Evolutionary conservation across 1,139 yeast genomes (phyloP).

Genomic region (Protomyces pachydermus): DNA sequence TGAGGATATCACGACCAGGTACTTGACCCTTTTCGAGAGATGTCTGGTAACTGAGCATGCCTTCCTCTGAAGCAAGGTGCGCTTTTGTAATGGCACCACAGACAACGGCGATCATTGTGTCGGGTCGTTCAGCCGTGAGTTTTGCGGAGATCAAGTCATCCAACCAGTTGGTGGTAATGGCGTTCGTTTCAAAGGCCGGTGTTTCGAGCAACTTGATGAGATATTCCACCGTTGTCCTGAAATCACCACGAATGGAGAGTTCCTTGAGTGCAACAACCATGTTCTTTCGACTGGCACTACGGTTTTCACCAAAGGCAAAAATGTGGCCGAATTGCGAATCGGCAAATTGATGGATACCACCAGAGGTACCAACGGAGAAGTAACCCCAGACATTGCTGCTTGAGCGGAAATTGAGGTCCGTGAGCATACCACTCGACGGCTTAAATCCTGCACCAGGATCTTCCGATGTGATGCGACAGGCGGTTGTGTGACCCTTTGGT

Average conservation of each 20-base stretch:
- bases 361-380: slow-evolving; percentile 92
- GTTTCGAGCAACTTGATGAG: slow-evolving; percentile 91
- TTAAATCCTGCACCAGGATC: slow-evolving; percentile 99
- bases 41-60: slow-evolving; percentile 60
- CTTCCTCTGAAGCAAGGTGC: slow-evolving; percentile 69
- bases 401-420: slow-evolving; percentile 92
- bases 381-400: slow-evolving; percentile 99
- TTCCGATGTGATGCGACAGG: slow-evolving; percentile 97
- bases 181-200: slow-evolving; percentile 91
- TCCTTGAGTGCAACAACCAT: slow-evolving; percentile 98
- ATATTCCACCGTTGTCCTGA: slow-evolving; percentile 95
- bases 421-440: slow-evolving; percentile 95
- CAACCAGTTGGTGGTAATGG: slow-evolving; percentile 97
- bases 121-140: slow-evolving; percentile 95
- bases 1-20: slow-evolving; percentile 70
- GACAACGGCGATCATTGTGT: slow-evolving; percentile 77
- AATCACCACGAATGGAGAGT: slow-evolving; percentile 94
- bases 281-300: slow-evolving; percentile 95
- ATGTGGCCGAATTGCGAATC: slow-evolving; percentile 99
- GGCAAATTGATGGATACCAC: slow-evolving; percentile 94
- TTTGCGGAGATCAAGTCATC: slow-evolving; percentile 90
- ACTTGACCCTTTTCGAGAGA: slow-evolving; percentile 94
- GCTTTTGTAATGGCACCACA: slow-evolving; percentile 98
- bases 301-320: slow-evolving; percentile 96
- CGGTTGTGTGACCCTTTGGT: slow-evolving; percentile 98